Conservation (phyloP, 2,329 filamentous ascomycete genomes). For the Cladophialophora psammophila region DNA sequence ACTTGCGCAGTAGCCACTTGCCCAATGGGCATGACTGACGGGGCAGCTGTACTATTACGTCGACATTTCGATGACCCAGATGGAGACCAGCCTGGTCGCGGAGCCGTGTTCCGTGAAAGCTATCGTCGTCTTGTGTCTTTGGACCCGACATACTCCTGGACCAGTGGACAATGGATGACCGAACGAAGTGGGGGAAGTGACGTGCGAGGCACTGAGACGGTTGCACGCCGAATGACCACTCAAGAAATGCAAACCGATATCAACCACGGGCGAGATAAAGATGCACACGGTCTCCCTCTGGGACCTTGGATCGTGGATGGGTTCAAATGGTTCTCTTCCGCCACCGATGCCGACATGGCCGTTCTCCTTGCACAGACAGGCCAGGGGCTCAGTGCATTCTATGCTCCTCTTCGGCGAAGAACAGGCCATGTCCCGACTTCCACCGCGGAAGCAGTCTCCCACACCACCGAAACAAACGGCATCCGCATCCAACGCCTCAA, state of each 20-base stretch:
- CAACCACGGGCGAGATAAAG: slow-evolving; percentile 38
- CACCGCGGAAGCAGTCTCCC: slow-evolving; percentile 3
- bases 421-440: slow-evolving; percentile 10
- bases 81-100: slow-evolving; percentile 31
- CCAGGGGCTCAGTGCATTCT: slow-evolving; percentile 66
- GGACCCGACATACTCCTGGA: slow-evolving; percentile 44
- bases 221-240: slow-evolving; percentile 38
- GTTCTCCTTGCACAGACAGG: slow-evolving; percentile 69
- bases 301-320: slow-evolving; percentile 65
- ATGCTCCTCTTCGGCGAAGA: slow-evolving; percentile 62
- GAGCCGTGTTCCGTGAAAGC: slow-evolving; percentile 40
- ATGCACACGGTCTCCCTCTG: slow-evolving; percentile 49
- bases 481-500: slow-evolving; percentile 73
- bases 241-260: slow-evolving; percentile 27
- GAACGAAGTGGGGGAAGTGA: slow-evolving; percentile 48
- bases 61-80: slow-evolving; percentile 26
- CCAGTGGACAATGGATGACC: slow-evolving; percentile 51
- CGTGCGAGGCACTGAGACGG: slow-evolving; percentile 47
- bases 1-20: slow-evolving; percentile 69
- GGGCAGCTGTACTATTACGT: slow-evolving; percentile 47
- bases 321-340: slow-evolving; percentile 76
- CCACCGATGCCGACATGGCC: slow-evolving; percentile 70
- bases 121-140: slow-evolving; percentile 44
- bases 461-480: slow-evolving; percentile 60
- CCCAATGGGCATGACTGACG: slow-evolving; percentile 67